Conservation (phyloP, 352 stramenopile genomes). For the Pythium pyrilobum region DNA sequence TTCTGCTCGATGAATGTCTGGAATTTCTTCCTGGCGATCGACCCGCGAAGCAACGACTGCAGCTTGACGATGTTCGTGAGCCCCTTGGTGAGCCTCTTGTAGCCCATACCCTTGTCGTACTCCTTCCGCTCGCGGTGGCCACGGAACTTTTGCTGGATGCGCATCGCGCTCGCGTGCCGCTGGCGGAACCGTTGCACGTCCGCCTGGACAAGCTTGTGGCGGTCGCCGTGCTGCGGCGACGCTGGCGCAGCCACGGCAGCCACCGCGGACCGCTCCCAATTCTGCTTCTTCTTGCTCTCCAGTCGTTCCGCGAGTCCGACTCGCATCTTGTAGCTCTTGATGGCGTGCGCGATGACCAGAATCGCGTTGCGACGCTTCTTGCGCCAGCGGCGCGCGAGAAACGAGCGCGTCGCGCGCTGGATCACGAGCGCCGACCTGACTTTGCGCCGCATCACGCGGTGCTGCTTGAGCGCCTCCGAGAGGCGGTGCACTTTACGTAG, state of each 20-base stretch:
- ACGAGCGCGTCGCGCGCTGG: slow-evolving; percentile 12
- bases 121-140: slow-evolving; percentile 24
- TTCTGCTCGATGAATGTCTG: slow-evolving; percentile 17
- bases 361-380: slow-evolving; percentile 14
- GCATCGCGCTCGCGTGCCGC: slow-evolving; percentile 19
- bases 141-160: slow-evolving; percentile 39
- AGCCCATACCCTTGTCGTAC: slow-evolving; percentile 9
- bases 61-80: slow-evolving; percentile 37
- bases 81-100: slow-evolving; percentile 21
- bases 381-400: slow-evolving; percentile 4
- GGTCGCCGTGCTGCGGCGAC: neutral
- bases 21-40: slow-evolving; percentile 29
- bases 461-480: slow-evolving; percentile 14
- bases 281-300: slow-evolving; percentile 2
- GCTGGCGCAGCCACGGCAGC: neutral
- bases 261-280: neutral
- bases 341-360: slow-evolving; percentile 5
- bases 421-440: slow-evolving; percentile 16
- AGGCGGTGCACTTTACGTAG: slow-evolving; percentile 19
- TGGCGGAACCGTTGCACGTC: slow-evolving; percentile 7
- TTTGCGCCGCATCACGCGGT: neutral
- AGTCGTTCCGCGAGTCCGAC: slow-evolving; percentile 1
- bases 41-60: slow-evolving; percentile 46
- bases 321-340: slow-evolving; percentile 13
- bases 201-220: slow-evolving; percentile 3